Evolutionary conservation across 1,139 yeast genomes (phyloP).

Genomic region (Taphrina wiesneri): DNA sequence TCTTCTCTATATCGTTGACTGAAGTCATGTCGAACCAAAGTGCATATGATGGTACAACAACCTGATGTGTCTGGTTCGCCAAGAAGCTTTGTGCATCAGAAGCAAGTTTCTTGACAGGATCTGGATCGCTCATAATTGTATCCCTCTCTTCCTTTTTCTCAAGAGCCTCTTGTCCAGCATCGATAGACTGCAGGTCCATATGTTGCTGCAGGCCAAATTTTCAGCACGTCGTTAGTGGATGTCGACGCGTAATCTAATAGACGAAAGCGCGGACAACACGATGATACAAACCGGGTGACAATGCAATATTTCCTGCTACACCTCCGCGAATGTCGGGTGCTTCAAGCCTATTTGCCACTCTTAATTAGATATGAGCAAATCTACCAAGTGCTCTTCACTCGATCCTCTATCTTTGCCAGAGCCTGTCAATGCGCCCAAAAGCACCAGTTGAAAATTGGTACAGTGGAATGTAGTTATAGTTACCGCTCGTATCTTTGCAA

Average conservation of each 20-base stretch:
- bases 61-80: conserved; percentile 72
- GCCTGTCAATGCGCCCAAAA: no score
- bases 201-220: neutral
- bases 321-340: no score
- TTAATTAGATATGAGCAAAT: no score
- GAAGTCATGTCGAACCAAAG: conserved; percentile 81
- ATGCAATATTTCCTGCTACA: no score
- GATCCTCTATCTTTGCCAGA: no score
- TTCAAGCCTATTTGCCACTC: no score
- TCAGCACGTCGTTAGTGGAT: neutral
- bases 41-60: conserved; percentile 90
- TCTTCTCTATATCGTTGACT: conserved; percentile 64
- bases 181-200: conserved; percentile 4
- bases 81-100: conserved; percentile 39
- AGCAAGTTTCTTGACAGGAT: conserved; percentile 11
- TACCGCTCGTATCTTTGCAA: no score
- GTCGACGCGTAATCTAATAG: neutral
- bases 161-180: conserved; percentile 14
- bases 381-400: no score
- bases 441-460: no score
- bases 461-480: no score
- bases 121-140: neutral
- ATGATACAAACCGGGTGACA: neutral
- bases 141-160: conserved; percentile 19
- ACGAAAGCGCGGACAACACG: neutral